A percentile compares a stretch with the other conserved stretches of the same genome.
Conservation (phyloP, 805 yeast genomes). For the Teunomyces pallodes region DNA sequence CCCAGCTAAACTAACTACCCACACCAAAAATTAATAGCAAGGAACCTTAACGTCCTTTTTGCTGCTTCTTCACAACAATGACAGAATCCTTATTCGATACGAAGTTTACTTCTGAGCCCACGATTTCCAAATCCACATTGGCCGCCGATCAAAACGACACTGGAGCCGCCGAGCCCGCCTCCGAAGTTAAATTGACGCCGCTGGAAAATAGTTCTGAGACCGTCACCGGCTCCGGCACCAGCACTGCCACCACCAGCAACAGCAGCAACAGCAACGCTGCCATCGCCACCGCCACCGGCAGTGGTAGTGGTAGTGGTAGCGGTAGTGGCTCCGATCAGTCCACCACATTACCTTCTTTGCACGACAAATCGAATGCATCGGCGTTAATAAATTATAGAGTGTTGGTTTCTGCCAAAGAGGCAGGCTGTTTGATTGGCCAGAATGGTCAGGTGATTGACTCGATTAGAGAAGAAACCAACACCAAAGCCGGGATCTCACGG, state of each 20-base stretch:
- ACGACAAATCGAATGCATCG: constrained; percentile 23
- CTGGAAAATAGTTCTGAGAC: not conserved
- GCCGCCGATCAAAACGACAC: not conserved
- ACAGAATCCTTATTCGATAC: constrained; percentile 36
- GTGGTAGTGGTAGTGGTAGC: too few relatives aligned
- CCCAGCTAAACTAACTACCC: too few relatives aligned
- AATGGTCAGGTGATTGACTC: constrained; percentile 76
- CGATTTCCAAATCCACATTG: not conserved
- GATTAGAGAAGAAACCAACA: constrained; percentile 69
- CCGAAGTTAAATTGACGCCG: not conserved
- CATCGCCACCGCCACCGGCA: too few relatives aligned
- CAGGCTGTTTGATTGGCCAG: constrained; percentile 87
- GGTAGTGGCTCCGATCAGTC: constrained; percentile 8
- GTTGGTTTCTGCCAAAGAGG: constrained; percentile 78
- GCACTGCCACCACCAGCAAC: too few relatives aligned
- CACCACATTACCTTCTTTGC: constrained; percentile 26
- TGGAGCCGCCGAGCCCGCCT: not conserved
- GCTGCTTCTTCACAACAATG: constrained; percentile 12
- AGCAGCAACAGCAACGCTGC: too few relatives aligned
- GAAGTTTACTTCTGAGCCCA: constrained; percentile 21
- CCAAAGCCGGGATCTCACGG: constrained; percentile 84
- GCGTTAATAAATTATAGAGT: constrained; percentile 48
- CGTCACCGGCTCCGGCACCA: too few relatives aligned
- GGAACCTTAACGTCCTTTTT: too few relatives aligned
- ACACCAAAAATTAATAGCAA: too few relatives aligned